Percentiles rank a stretch among this genome's conserved stretches.
Conservation (phyloP, 2,329 filamentous ascomycete species). For the Paecilomyces variotii region DNA sequence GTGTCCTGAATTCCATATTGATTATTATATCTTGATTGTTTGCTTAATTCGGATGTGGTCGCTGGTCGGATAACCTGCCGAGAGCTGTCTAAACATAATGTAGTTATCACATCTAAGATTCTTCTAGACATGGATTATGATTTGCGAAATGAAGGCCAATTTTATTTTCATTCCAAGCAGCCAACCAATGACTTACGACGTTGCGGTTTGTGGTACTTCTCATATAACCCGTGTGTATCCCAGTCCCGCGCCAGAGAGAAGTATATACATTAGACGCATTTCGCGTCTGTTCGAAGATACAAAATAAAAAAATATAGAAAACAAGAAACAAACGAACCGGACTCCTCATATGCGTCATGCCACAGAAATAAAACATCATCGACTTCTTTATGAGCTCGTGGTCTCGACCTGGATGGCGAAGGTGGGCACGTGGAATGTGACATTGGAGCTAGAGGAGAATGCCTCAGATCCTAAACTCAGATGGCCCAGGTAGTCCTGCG, state of each 20-base stretch:
- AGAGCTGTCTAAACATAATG: no score
- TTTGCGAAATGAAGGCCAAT: no score
- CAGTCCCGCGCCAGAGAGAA: neutral
- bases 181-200: neutral
- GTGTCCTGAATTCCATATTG: no score
- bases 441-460: neutral
- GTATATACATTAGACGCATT: neutral
- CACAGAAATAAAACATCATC: neutral
- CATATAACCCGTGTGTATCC: neutral
- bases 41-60: no score
- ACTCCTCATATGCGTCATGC: neutral
- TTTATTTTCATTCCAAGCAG: neutral
- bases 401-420: neutral
- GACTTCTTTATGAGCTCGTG: neutral
- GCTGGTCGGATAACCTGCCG: no score
- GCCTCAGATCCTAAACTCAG: neutral
- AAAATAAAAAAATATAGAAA: neutral
- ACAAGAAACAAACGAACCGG: neutral
- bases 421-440: neutral
- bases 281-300: neutral
- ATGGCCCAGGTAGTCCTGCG: neutral
- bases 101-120: no score
- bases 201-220: neutral
- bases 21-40: no score
- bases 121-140: no score